Evolutionary conservation across 129 eudicot species (phyloP), one percentile per base, ranked within the genome.

Genomic region (Lonicera japonica): DNA sequence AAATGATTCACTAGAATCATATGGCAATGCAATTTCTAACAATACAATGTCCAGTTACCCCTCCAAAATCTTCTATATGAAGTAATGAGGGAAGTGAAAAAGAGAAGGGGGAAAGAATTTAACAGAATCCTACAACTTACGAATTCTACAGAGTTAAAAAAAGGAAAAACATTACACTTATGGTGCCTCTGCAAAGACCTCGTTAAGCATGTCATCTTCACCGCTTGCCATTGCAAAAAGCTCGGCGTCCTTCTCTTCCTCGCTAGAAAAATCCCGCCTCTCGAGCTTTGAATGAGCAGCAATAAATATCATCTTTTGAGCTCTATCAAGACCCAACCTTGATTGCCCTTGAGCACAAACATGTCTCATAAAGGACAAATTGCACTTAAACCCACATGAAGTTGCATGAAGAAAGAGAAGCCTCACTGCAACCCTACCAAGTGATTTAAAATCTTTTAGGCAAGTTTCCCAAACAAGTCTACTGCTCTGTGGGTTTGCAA

Each of bases 391-490:
- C 25, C 95, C 83, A 48, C 84, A 67, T 16, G 95, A 80, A 17
- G 95, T 89, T 52, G 97, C 91, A 38, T 83, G 95, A 67, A 89
- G 97, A 68, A 89, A 89, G 61, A 89, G 77, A 58, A 89, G 90
- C 82, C 95, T 75, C 11, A 74, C 85, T 17, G 97, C 97, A 62
- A 89, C 86, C 64, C 80, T 86, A 25, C 95, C 84, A 41, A 89
- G 65, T 5, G 83, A 58, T 46, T 79, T 78, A 17, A 82, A 89
- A 29, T 85, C 97, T 63, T 79, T 86, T 46, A 89, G 76, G 67
- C 81, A 78, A 15, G 97, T 89, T 62, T 86, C 97, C 97, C 97
- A 89, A n/a, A 89, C 84, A 48, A 89, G 90, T 23, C 95, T 86
- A 72, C 97, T 89, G 55, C 97, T 77, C 68, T 83, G 95, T 52